phyloP scores from a whole-genome alignment of 225 moss, liverwort and hornwort genomes.

The Physcomitrellopsis africana region DNA sequence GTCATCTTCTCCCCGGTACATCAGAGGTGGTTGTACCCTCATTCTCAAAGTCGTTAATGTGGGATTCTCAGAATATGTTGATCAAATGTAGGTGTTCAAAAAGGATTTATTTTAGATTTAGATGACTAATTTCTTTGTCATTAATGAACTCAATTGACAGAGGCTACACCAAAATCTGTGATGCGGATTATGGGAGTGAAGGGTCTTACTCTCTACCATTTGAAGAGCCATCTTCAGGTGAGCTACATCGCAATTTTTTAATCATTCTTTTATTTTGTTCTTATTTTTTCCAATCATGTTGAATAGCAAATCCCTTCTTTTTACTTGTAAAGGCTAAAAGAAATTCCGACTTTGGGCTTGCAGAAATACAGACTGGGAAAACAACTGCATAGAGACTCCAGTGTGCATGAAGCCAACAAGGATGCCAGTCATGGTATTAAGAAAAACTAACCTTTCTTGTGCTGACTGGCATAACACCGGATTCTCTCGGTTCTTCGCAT shows the following conservation, averaged over 20 bases:
- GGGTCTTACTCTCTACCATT: slow-evolving; percentile 91
- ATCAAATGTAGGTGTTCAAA: not conserved
- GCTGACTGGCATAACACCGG: not conserved
- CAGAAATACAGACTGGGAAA: slow-evolving; percentile 98
- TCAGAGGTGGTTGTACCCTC: too few species aligned
- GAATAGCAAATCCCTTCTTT: not conserved
- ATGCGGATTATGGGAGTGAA: slow-evolving; percentile 98
- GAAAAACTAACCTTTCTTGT: not conserved
- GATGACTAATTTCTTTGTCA: not conserved
- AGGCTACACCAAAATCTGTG: slow-evolving; percentile 95
- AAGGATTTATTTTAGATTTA: slow-evolving; percentile 5
- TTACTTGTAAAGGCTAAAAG: not conserved
- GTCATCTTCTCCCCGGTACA: not conserved
- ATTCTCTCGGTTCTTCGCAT: not conserved
- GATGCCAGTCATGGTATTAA: slow-evolving; percentile 59
- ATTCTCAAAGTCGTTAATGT: not conserved
- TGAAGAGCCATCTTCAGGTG: slow-evolving; percentile 98
- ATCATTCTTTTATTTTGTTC: too few species aligned
- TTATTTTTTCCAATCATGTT: not conserved
- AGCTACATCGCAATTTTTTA: not conserved
- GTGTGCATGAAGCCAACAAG: slow-evolving; percentile 75
- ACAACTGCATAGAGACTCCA: slow-evolving; percentile 84
- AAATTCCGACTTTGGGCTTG: slow-evolving; percentile 31
- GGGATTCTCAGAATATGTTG: not conserved
- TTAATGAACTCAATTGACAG: slow-evolving; percentile 47